A percentile compares a stretch with the other conserved stretches of the same genome.
Evolutionary conservation across 73 alveolate genomes (phyloP).

Genomic region (Symbiodinium natans): DNA sequence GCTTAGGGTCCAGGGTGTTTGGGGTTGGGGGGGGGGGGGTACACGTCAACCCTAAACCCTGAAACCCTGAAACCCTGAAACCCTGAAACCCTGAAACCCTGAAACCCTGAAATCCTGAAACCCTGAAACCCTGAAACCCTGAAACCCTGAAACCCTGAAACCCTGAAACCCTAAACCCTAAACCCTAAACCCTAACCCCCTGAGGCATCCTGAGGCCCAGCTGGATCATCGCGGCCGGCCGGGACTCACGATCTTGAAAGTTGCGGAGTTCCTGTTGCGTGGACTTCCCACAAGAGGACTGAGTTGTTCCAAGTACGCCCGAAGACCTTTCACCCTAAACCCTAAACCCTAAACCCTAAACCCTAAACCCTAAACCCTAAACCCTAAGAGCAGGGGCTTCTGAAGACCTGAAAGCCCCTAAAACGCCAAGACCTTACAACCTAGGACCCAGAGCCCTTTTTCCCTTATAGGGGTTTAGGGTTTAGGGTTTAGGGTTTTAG

Average conservation of each 20-base stretch:
- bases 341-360: background rate
- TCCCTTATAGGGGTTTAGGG: too few relatives aligned
- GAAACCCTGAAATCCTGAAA: background rate
- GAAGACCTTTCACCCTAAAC: background rate
- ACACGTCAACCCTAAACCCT: background rate
- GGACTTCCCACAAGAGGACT: too few relatives aligned
- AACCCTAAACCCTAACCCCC: background rate
- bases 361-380: too few relatives aligned
- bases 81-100: background rate
- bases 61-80: too few relatives aligned
- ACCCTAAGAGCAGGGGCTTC: too few relatives aligned
- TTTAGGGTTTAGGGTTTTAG: too few relatives aligned
- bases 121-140: background rate
- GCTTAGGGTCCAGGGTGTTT: background rate
- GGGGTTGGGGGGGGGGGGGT: background rate
- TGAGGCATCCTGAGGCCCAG: background rate
- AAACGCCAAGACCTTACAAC: too few relatives aligned
- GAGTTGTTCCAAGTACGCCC: too few relatives aligned
- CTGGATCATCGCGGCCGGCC: slow-evolving; percentile 90
- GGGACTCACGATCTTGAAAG: slow-evolving; percentile 85
- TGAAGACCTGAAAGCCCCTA: too few relatives aligned
- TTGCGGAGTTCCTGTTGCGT: slow-evolving; percentile 84
- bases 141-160: background rate
- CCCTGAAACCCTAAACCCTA: background rate
- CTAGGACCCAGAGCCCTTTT: too few relatives aligned